Evolutionary conservation across 2,329 filamentous ascomycete genomes (phyloP), one percentile per base, ranked within the genome.

Genomic region (Aspergillus vadensis): DNA sequence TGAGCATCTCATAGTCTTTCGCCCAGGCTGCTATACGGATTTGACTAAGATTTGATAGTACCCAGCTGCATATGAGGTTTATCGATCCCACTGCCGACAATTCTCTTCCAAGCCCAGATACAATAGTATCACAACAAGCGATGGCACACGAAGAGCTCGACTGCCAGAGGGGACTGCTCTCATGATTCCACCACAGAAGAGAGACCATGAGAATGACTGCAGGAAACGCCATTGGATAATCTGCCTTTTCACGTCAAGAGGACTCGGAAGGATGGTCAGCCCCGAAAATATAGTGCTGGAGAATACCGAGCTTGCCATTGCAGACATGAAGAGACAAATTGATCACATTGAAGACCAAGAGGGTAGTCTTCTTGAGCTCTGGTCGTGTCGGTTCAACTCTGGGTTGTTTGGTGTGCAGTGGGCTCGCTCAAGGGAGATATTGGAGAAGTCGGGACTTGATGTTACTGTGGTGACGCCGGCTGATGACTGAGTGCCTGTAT

Each of bases 321-420:
- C 70, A 53, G 77, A 84, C 69, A 66, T 87, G 66, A 70, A 83
- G 41, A 63, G 64, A 39, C 74, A 82, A 64, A 68, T 85, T 15
- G 67, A 69, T 17, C 67, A 69, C 23, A 66, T 74, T 25, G 38
- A 49, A 23, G 17, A 36, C 36, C 63, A 36, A 7, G 63, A 56
- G 9, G 62, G 60, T 7, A 55, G 39, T 17, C 67, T 76, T 0
- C 67, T 65, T 4, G 73, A 74, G 15, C 63, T 86, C 0, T 79
- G 79, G 60, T 81, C 83, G 58, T 84, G 82, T 63, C 79, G 79
- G 60, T 85, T 88, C 64, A 88, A 88, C 67, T 82, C 83, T 25
- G 85, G 83, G 0, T 70, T 82, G 36, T 88, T 88, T 68, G 74
- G 72, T 0, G 83, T 88, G 25, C 74, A 79, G 12, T 88, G 86